Conservation (phyloP, 2,329 filamentous ascomycete genomes). For the Aspergillus carbonarius region DNA sequence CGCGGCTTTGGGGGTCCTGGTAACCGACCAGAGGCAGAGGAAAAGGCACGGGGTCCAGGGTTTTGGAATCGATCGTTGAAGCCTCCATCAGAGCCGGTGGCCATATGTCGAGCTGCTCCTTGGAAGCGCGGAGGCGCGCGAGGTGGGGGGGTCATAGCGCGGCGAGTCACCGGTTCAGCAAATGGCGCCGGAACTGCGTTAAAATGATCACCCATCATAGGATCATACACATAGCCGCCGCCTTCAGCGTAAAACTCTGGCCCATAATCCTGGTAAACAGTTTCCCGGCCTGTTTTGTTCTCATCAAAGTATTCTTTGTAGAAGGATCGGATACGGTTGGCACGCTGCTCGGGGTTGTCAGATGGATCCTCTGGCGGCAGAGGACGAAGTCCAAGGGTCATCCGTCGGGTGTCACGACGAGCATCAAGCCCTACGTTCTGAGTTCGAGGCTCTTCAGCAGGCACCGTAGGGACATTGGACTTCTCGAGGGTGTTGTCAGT, state of each 20-base stretch:
- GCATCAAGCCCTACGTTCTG: constrained; percentile 26
- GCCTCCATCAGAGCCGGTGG: constrained; percentile 45
- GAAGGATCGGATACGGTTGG: constrained; percentile 96
- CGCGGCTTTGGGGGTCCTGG: constrained; percentile 49
- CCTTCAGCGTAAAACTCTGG: constrained; percentile 65
- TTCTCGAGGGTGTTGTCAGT: constrained; percentile 15
- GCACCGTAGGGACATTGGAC: constrained; percentile 18
- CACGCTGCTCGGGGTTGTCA: constrained; percentile 90
- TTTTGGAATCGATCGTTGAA: constrained; percentile 24
- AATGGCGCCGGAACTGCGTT: constrained; percentile 57
- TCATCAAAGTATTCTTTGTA: constrained; percentile 99
- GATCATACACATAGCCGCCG: constrained; percentile 60
- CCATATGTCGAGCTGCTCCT: constrained; percentile 46
- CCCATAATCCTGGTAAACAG: constrained; percentile 76
- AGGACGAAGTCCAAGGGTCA: constrained; percentile 70
- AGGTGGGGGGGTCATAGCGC: constrained; percentile 94
- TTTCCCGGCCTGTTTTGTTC: constrained; percentile 54
- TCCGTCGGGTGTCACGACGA: constrained; percentile 47
- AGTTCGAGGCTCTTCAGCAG: constrained; percentile 27
- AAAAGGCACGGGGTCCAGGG: constrained; percentile 60
- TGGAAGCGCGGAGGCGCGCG: constrained; percentile 61
- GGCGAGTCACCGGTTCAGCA: constrained; percentile 78
- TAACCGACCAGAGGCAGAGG: constrained; percentile 57
- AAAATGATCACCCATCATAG: constrained; percentile 33
- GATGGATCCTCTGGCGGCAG: constrained; percentile 82